These are phyloP conservation scores for Fusarium sp. DNA, from an alignment of 2,329 filamentous ascomycete species.

Conservation along the genomic window DNA sequence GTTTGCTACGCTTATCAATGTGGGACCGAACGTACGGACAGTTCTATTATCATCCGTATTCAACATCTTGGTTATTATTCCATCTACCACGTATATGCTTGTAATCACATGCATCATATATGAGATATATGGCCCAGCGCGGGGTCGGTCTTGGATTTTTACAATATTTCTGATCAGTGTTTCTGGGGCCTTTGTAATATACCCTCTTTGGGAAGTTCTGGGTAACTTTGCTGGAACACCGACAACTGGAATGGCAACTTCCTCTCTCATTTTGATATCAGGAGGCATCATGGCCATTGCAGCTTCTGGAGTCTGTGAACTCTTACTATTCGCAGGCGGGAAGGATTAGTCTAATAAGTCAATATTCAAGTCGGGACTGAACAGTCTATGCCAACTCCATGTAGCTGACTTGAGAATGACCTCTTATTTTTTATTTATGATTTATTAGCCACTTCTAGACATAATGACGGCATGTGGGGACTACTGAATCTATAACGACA, in stretches of 20 bases:
- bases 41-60: no score
- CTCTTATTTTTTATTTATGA: no score
- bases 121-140: not conserved
- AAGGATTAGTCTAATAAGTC: not conserved
- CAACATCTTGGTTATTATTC: not conserved
- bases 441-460: no score
- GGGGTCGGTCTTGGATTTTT: not conserved
- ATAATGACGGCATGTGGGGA: no score
- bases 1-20: not conserved
- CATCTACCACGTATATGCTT: not conserved
- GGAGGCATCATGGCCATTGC: not conserved
- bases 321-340: not conserved
- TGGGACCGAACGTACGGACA: not conserved
- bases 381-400: not conserved
- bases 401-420: no score
- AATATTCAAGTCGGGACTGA: not conserved
- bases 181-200: not conserved
- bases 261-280: no score
- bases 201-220: not conserved
- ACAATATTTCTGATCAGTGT: not conserved
- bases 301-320: not conserved
- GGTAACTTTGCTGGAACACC: no score
- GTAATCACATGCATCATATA: not conserved
- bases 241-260: no score
- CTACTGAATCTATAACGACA: not conserved